Evolutionary conservation across 2,329 filamentous ascomycete species (phyloP), one percentile per base, ranked within the genome.

Genomic region (Diplodia corticola): DNA sequence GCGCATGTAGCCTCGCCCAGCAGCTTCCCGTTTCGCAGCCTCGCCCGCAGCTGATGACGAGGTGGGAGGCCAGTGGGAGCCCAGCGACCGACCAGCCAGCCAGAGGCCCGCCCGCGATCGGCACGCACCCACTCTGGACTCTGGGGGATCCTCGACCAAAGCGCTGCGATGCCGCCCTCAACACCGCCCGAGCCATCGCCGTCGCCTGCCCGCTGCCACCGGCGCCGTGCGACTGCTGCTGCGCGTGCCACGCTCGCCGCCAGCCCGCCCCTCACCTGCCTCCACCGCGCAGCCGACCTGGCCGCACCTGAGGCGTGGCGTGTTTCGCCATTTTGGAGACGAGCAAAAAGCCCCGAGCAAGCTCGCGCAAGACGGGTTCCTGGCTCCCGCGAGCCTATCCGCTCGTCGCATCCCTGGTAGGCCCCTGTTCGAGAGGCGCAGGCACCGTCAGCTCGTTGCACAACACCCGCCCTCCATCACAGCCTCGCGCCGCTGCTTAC

Each of bases 121-220:
- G 57, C 57, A 13, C 57, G 40, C 55, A 35, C n/a, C 57, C 57
- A 17, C 57, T 61, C 57, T n/a, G 57, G 57, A 17, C 57, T 61
- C 57, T n/a, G 57, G 57, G 57, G 57, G 57, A 61, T 61, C 57
- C 57, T 61, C 57, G 55, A 57, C 35, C 54, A 44, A 40, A 44
- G 55, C 55, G 15, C 37, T 2, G 35, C 24, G 37, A 15, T 20
- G 12, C 57, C 40, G 57, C 44, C 57, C 40, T 48, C 40, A 49
- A 20, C 40, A 49, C 44, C 57, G 57, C 40, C 40, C 44, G 30
- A n/a, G 10, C 37, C 55, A 59, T 59, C 55, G 37, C 55, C 15
- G 15, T 22, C 51, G 24, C 33, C 30, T 10, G 20, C 6, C 9
- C 35, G 53, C 53, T 33, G n/a, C 53, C 15, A 20, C 12, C 24